Base-by-base conservation (phyloP, 2,329 filamentous ascomycete species). In the Epicoccum nigrum region DNA sequence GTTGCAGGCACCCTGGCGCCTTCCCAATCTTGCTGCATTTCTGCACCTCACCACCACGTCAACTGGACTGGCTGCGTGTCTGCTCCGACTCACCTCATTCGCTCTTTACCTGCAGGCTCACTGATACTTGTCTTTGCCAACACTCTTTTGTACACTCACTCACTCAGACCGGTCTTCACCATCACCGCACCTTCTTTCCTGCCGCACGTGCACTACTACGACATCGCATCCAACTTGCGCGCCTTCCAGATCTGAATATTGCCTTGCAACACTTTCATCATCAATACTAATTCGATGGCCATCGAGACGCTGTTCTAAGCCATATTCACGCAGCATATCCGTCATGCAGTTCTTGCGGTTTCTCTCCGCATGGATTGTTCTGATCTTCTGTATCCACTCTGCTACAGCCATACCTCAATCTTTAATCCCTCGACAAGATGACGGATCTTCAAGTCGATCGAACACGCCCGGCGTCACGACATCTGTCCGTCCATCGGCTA, bases 371-470 rank as follows among this genome's bases (percentile, higher is more conserved):
- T 61, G 51, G 53, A 51, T 72, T 42, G 62, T 58, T 20, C 59
- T 72, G 32, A 25, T 65, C 27, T 44, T 70, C 19, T 69, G 60
- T 48, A 52, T 69, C 13, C 56, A 70, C 23, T 51, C 56, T 7
- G 60, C 62, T 31, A 43, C 52, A 19, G 61, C 63, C 42, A 59
- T 62, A 27, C 56, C 65, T 20, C 62, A 58, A 31, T 40, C 52
- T 45, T 61, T 55, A 27, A 32, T 71, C n/a, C 58, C 56, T 28
- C 68, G 70, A 41, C 70, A 73, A 44, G 62, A 73, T 58, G 68
- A 60, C 12, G 54, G 27, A 15, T 49, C 54, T 34, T 52, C 63
- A 7, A 50, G 60, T 6, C 46, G 51, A 13, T 57, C 59, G 8
- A 27, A 58, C 25, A 32, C 45, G n/a, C 45, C 63, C 41, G 43